Evolutionary conservation across 352 stramenopile genomes (phyloP).

Genomic region (Bremia lactucae): DNA sequence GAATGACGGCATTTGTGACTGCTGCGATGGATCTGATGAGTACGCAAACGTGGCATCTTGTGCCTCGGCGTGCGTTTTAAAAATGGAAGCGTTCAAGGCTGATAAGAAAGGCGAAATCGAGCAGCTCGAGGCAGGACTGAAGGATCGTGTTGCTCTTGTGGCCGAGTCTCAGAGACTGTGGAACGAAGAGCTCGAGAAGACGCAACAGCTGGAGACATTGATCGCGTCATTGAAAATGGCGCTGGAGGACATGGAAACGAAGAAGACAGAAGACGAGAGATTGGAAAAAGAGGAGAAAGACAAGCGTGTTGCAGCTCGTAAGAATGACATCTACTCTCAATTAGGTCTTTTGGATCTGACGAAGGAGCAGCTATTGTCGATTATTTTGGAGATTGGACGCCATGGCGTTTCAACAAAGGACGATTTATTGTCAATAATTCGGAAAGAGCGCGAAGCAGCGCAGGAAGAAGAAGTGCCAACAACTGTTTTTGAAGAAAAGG

Average conservation of each 20-base stretch:
- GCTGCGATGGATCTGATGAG: slow-evolving; percentile 94
- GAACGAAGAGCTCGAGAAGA: slow-evolving; percentile 23
- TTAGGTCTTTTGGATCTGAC: slow-evolving; percentile 53
- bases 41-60: slow-evolving; percentile 27
- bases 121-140: slow-evolving; percentile 53
- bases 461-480: slow-evolving; percentile 23
- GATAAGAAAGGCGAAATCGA: slow-evolving; percentile 59
- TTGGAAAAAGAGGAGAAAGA: slow-evolving; percentile 43
- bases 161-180: slow-evolving; percentile 24
- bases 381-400: slow-evolving; percentile 52
- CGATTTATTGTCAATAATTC: slow-evolving; percentile 44
- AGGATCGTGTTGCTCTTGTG: slow-evolving; percentile 29
- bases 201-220: slow-evolving; percentile 16
- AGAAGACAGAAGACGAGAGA: slow-evolving; percentile 29
- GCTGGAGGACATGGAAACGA: slow-evolving; percentile 31
- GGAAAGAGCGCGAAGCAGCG: slow-evolving; percentile 29
- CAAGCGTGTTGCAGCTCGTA: slow-evolving; percentile 26
- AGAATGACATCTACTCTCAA: slow-evolving; percentile 34
- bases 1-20: slow-evolving; percentile 94
- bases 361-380: slow-evolving; percentile 39
- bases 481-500: slow-evolving; percentile 38
- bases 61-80: slow-evolving; percentile 19
- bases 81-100: slow-evolving; percentile 31
- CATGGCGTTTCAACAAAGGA: slow-evolving; percentile 32
- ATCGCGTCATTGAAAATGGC: slow-evolving; percentile 21